phyloP scores from a whole-genome alignment of 2,329 filamentous ascomycete species.

The Stachybotrys elegans region DNA sequence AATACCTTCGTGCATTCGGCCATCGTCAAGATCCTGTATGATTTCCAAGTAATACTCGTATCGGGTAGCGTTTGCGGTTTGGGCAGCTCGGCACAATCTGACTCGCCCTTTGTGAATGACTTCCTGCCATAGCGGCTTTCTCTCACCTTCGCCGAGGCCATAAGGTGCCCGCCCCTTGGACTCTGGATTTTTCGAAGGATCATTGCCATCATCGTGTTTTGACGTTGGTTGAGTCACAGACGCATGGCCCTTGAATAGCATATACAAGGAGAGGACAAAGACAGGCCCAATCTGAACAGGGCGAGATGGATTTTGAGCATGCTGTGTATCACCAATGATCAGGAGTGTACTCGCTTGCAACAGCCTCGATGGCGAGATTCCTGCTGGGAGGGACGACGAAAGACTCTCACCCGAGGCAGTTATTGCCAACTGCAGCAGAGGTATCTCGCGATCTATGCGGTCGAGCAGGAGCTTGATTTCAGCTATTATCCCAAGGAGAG shows the following conservation, averaged over 20 bases:
- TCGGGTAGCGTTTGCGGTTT: conserved; percentile 14
- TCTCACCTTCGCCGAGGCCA: conserved; percentile 36
- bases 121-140: conserved; percentile 83
- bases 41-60: conserved; percentile 80
- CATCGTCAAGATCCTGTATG: conserved; percentile 70
- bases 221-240: conserved; percentile 17
- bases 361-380: conserved; percentile 84
- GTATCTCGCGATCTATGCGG: conserved; percentile 86
- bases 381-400: conserved; percentile 70
- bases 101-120: conserved; percentile 90
- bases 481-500: conserved; percentile 65
- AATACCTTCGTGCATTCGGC: conserved; percentile 43
- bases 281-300: conserved; percentile 81
- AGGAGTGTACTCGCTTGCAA: conserved; percentile 91
- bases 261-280: conserved; percentile 86
- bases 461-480: conserved; percentile 72
- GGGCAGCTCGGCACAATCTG: conserved; percentile 67
- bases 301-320: conserved; percentile 56
- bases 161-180: conserved; percentile 12
- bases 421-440: conserved; percentile 87
- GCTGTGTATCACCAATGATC: conserved; percentile 80
- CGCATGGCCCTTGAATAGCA: conserved; percentile 83
- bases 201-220: neutral
- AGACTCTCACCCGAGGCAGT: conserved; percentile 88
- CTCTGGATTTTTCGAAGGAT: too few relatives aligned